phyloP scores from a whole-genome alignment of 177 flowering plant species.

The Vitis hybrid region DNA sequence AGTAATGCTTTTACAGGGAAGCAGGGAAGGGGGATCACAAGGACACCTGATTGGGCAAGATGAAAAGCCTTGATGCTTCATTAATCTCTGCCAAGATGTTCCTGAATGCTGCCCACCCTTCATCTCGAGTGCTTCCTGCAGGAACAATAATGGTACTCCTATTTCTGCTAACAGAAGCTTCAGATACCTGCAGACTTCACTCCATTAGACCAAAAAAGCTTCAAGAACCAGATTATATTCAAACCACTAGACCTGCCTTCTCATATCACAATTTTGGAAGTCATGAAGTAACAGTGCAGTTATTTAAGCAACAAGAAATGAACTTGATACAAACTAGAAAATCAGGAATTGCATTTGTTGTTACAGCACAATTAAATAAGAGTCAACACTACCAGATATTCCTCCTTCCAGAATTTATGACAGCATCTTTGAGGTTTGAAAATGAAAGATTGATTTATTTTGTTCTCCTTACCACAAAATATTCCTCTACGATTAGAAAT shows the following conservation, averaged over 20 bases:
- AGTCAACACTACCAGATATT: no score
- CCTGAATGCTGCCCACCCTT: constrained; percentile 97
- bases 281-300: neutral
- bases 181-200: constrained; percentile 58
- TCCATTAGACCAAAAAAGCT: constrained; percentile 3
- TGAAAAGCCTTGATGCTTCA: constrained; percentile 77
- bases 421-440: no score
- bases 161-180: constrained; percentile 85
- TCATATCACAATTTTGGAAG: neutral
- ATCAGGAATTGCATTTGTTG: no score
- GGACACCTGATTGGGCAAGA: constrained; percentile 72
- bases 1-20: neutral
- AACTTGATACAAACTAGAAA: neutral
- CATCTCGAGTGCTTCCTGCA: constrained; percentile 82
- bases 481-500: no score
- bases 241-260: neutral
- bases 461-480: no score
- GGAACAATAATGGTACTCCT: constrained; percentile 92
- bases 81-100: constrained; percentile 87
- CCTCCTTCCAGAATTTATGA: no score
- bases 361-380: no score
- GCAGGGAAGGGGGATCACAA: neutral
- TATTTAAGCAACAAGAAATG: neutral
- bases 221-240: neutral
- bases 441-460: no score